A percentile compares a stretch with the other conserved stretches of the same genome.
phyloP scores from a whole-genome alignment of 176 grass and related monocot genomes.

The Phragmites australis region DNA sequence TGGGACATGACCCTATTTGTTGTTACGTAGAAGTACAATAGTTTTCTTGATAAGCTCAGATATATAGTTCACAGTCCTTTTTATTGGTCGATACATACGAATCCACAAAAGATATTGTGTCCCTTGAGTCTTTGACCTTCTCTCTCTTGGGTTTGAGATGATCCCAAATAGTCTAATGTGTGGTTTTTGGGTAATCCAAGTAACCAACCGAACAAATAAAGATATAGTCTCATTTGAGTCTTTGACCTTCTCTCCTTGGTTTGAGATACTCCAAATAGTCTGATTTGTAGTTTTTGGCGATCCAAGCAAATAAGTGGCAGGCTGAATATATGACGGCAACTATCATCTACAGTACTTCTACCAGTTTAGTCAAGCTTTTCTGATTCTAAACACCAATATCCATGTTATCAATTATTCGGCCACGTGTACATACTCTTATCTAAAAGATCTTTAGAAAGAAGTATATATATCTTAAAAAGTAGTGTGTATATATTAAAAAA shows the following conservation, averaged over 20 bases:
- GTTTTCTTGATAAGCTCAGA: too few relatives aligned
- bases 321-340: too few relatives aligned
- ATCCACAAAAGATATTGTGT: not conserved
- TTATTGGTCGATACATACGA: not conserved
- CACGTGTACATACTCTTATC: too few relatives aligned
- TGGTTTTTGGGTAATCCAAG: not conserved
- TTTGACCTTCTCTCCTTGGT: not conserved
- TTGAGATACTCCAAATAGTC: not conserved
- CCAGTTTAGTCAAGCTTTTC: not conserved
- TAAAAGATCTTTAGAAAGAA: too few relatives aligned
- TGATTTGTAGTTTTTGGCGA: not conserved
- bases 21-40: too few relatives aligned
- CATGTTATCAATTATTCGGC: too few relatives aligned
- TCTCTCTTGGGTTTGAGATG: not conserved
- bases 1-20: too few relatives aligned
- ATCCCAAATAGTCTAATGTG: not conserved
- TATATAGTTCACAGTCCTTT: too few relatives aligned
- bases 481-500: too few relatives aligned
- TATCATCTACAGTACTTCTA: too few relatives aligned
- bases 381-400: not conserved
- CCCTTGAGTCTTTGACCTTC: not conserved
- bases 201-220: not conserved
- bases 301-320: not conserved
- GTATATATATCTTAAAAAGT: too few relatives aligned
- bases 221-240: not conserved